A percentile compares a stretch with the other conserved stretches of the same genome.
These are phyloP conservation scores for Solidago caesia DNA, from an alignment of 129 eudicot genomes.

Conservation along the genomic window DNA sequence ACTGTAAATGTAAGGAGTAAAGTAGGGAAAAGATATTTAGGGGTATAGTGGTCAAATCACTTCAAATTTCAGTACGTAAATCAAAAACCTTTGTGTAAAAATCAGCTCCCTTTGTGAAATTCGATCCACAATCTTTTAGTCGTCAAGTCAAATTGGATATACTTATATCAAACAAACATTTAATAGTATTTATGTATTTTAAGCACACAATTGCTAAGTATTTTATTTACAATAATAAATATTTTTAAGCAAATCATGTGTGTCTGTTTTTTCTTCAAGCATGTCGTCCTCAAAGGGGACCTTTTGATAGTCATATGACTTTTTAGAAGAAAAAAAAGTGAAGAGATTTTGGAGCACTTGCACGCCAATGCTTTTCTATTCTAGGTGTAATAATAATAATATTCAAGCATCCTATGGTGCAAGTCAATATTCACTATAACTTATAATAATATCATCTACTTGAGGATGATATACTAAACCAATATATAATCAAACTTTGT, in stretches of 20 bases:
- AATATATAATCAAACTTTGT: too few relatives aligned
- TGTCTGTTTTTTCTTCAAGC: background rate
- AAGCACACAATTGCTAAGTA: too few relatives aligned
- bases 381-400: constrained; percentile 25
- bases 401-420: constrained; percentile 33
- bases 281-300: constrained; percentile 39
- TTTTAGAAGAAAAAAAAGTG: constrained; percentile 17
- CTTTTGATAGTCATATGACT: constrained; percentile 31
- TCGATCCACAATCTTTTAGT: too few relatives aligned
- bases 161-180: too few relatives aligned
- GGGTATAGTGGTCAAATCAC: too few relatives aligned
- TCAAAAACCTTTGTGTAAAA: too few relatives aligned
- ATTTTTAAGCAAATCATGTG: constrained; percentile 14
- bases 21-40: too few relatives aligned
- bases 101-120: too few relatives aligned
- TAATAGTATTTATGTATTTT: too few relatives aligned
- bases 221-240: background rate
- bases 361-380: constrained; percentile 40
- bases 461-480: background rate
- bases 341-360: constrained; percentile 31
- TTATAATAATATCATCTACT: background rate
- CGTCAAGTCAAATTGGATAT: too few relatives aligned
- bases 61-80: too few relatives aligned
- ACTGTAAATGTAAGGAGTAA: too few relatives aligned
- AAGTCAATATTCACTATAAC: constrained; percentile 7